Base-by-base conservation (phyloP, 2,329 filamentous ascomycete species). In the Colletotrichum godetiae region DNA sequence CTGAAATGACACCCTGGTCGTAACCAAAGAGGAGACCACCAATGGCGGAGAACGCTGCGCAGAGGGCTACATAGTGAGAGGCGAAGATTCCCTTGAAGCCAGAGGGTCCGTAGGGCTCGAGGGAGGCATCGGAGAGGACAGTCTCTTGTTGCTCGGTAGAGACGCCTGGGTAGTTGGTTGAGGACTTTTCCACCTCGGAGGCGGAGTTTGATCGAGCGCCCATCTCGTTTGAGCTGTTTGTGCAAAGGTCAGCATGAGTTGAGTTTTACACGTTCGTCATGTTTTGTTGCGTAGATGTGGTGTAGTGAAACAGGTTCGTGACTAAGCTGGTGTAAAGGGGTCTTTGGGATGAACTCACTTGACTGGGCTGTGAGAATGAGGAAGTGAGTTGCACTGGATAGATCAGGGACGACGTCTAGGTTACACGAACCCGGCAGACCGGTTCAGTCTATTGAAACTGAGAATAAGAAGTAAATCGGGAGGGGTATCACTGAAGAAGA, bases 1-100 rank as follows among this genome's bases (percentile, higher is more conserved):
- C 78, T 53, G 83, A 85, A 49, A 87, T 80, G 49, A 88, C 82
- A 46, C 85, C 85, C 1, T 84, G 86, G 62, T 88, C 86, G 77
- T 87, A 87, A 7, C 86, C 86, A 57, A 87, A 80, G 5, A 80
- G 76, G 52, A 80, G 76, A 56, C 78, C 78, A 31, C 78, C 78
- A 5, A 79, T 70, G 19, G 76, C 77, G 3, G 78, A 66, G 60
- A 79, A 80, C 72, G 75, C 76, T 5, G 77, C 78, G 24, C 76
- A 78, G 5, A 80, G 60, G 27, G 78, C 77, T 13, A 83, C 81
- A 66, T 82, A 82, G 33, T 76, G 79, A 29, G 78, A 81, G 7
- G 75, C 68, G 37, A 80, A 77, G 55, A 82, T 80, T 3, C 81
- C 81, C 4, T 76, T 75, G 73, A 82, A 79, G 8, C 80, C 81